Evolutionary conservation across 208 protist genomes (phyloP).

Genomic region (Tritrichomonas foetus): DNA sequence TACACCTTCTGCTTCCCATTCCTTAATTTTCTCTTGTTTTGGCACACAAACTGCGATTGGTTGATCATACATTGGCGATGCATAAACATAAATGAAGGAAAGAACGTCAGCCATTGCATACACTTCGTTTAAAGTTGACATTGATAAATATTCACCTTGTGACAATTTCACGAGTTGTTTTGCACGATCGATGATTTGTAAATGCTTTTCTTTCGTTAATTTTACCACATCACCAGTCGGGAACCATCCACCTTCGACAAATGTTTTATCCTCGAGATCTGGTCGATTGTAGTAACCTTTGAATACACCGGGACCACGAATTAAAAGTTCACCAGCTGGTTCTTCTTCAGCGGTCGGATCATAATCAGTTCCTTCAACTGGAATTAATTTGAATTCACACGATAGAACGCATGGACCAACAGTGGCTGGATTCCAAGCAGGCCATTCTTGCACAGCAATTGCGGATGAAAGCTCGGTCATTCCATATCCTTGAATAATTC

Average conservation of each 20-base stretch:
- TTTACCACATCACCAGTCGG: background rate
- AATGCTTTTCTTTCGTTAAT: background rate
- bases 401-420: background rate
- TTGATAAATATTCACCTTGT: background rate
- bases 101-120: background rate
- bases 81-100: background rate
- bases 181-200: constrained; percentile 23
- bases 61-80: background rate
- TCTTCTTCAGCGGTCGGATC: background rate
- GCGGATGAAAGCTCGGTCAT: background rate
- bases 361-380: background rate
- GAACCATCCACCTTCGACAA: background rate
- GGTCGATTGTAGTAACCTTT: background rate
- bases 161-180: background rate
- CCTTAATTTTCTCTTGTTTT: background rate
- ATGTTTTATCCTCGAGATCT: background rate
- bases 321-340: background rate
- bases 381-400: background rate
- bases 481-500: background rate
- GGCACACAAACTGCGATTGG: background rate
- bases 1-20: background rate
- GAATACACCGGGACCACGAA: background rate
- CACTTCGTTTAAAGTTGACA: background rate
- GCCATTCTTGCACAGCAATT: background rate
- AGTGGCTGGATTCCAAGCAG: background rate